Evolutionary conservation across 169 alveolate species (phyloP).

Genomic region (Perkinsus olseni): DNA sequence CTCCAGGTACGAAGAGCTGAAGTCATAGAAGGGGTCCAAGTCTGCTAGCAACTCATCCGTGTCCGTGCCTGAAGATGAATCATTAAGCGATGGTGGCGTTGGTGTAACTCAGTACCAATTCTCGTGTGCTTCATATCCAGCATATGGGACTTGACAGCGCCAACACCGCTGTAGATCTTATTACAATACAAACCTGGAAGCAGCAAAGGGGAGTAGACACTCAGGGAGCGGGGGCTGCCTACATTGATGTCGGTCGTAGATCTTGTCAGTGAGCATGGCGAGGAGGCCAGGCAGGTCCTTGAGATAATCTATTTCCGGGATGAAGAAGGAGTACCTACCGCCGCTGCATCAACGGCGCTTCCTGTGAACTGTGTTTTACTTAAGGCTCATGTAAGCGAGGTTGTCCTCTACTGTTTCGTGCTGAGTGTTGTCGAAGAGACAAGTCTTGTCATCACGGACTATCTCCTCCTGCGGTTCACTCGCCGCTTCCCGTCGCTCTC

Average conservation of each 20-base stretch:
- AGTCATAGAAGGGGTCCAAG: neutral
- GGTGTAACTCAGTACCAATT: too few relatives aligned
- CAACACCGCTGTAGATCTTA: neutral
- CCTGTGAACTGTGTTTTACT: too few relatives aligned
- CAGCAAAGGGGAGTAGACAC: neutral
- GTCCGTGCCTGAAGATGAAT: neutral
- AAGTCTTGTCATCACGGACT: neutral
- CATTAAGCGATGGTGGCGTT: too few relatives aligned
- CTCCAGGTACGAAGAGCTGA: neutral
- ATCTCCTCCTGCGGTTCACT: neutral
- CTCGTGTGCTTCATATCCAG: neutral
- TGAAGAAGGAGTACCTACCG: neutral
- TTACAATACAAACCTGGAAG: neutral
- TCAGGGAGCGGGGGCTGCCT: neutral
- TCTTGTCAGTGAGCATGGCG: neutral
- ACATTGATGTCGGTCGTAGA: neutral
- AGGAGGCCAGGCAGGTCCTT: neutral
- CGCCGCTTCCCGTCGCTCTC: neutral
- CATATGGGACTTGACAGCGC: neutral
- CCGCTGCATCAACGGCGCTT: neutral
- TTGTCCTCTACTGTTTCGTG: neutral
- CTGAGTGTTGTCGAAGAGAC: neutral
- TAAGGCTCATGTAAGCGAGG: neutral
- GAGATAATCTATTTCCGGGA: neutral
- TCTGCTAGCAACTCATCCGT: neutral